Conservation (phyloP, 805 yeast genomes). For the Zygosaccharomyces bailii region DNA sequence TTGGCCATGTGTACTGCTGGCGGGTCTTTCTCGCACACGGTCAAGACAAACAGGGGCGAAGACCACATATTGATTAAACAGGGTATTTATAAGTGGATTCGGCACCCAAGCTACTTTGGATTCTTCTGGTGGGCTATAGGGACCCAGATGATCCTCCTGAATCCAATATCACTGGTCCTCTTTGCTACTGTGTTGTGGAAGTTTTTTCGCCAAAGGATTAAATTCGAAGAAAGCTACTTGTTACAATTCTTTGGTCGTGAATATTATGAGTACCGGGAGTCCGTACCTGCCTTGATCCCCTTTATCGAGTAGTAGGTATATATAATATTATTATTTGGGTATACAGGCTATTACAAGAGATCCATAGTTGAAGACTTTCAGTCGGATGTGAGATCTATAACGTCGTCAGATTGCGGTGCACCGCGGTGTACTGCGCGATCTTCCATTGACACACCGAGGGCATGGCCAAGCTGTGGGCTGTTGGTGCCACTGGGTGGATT, state of each 20-base stretch:
- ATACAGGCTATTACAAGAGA: background rate
- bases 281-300: slow-evolving; percentile 62
- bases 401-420: slow-evolving; percentile 14
- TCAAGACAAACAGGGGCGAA: slow-evolving; percentile 49
- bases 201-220: slow-evolving; percentile 69
- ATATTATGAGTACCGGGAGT: slow-evolving; percentile 51
- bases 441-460: slow-evolving; percentile 10
- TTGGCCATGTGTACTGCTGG: slow-evolving; percentile 87
- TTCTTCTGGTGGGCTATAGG: slow-evolving; percentile 94
- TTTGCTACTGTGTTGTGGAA: slow-evolving; percentile 59
- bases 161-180: slow-evolving; percentile 53
- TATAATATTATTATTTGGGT: background rate
- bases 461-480: background rate
- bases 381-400: slow-evolving; percentile 31
- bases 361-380: background rate
- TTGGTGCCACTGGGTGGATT: slow-evolving; percentile 8
- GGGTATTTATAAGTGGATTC: slow-evolving; percentile 62
- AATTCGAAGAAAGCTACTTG: slow-evolving; percentile 64
- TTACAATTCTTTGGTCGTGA: slow-evolving; percentile 66
- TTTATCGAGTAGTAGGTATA: slow-evolving; percentile 38
- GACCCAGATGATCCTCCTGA: slow-evolving; percentile 65
- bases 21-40: slow-evolving; percentile 76
- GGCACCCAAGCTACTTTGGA: slow-evolving; percentile 93
- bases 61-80: slow-evolving; percentile 66
- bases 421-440: slow-evolving; percentile 3